These are phyloP conservation scores for Rhizophora apiculata DNA, from an alignment of 345 rosid genomes.

Conservation along the genomic window DNA sequence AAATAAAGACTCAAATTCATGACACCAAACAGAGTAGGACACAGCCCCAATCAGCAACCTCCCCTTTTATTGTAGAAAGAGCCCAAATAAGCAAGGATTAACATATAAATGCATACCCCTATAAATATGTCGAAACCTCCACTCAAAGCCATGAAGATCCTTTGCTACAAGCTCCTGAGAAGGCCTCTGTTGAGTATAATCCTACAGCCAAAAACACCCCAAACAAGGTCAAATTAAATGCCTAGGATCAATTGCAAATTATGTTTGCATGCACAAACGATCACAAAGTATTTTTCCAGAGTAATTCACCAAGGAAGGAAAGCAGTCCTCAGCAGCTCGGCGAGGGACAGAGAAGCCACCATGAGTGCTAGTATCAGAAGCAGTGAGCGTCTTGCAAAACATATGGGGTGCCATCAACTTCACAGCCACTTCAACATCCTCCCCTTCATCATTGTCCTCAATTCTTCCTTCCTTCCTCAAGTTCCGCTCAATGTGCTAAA, in stretches of 20 bases:
- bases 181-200: constrained; percentile 90
- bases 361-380: constrained; percentile 98
- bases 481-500: constrained; percentile 50
- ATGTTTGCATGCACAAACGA: neutral
- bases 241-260: neutral
- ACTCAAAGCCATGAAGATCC: constrained; percentile 93
- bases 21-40: neutral
- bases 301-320: constrained; percentile 85
- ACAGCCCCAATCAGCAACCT: neutral
- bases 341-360: constrained; percentile 99
- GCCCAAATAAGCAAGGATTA: neutral
- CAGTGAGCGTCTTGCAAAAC: constrained; percentile 99
- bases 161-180: constrained; percentile 96
- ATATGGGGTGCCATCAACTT: constrained; percentile 84
- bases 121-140: constrained; percentile 96
- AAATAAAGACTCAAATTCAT: neutral
- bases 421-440: constrained; percentile 51
- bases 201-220: constrained; percentile 43
- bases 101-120: constrained; percentile 49
- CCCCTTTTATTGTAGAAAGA: neutral
- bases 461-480: constrained; percentile 49
- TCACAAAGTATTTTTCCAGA: neutral
- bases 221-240: neutral
- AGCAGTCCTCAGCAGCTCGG: constrained; percentile 99
- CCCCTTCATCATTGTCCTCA: constrained; percentile 62